Evolutionary conservation across 2,329 filamentous ascomycete genomes (phyloP).

Genomic region (Dactylellina drechsleri): DNA sequence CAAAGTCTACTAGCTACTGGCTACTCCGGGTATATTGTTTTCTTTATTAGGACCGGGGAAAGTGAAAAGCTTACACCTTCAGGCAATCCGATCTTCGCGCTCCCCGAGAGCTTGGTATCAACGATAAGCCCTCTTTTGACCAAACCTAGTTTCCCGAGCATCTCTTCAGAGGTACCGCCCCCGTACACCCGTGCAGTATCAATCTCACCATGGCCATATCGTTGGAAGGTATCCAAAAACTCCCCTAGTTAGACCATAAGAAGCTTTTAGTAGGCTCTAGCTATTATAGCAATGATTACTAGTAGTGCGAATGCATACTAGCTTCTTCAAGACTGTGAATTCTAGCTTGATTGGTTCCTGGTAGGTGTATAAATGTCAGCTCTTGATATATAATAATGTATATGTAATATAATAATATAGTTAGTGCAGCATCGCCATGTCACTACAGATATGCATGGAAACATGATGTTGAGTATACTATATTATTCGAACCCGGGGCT

Average conservation of each 20-base stretch:
- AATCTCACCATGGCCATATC: slow-evolving; percentile 24
- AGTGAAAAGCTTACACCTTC: slow-evolving; percentile 8
- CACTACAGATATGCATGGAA: too few species aligned
- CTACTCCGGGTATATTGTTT: too few species aligned
- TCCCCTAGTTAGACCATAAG: slow-evolving; percentile 2
- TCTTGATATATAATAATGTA: too few species aligned
- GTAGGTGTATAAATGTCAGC: too few species aligned
- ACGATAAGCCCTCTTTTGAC: slow-evolving; percentile 22
- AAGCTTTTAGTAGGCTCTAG: too few species aligned
- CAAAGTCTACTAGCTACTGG: too few species aligned
- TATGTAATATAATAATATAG: too few species aligned
- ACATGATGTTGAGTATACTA: background rate
- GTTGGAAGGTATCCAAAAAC: slow-evolving; percentile 26
- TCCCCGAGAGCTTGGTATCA: slow-evolving; percentile 21
- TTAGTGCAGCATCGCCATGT: too few species aligned
- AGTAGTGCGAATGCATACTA: background rate
- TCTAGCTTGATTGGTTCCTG: slow-evolving; percentile 25
- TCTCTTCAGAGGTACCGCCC: slow-evolving; percentile 12
- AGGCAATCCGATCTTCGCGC: slow-evolving; percentile 22
- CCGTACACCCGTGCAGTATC: slow-evolving; percentile 40
- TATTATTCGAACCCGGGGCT: background rate
- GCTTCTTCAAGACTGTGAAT: slow-evolving; percentile 11
- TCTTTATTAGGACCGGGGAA: background rate
- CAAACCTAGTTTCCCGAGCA: slow-evolving; percentile 14
- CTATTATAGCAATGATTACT: background rate